Percentiles rank a stretch among this genome's conserved stretches.
These are phyloP conservation scores for Trametes villosa DNA, from an alignment of 768 basidiomycete genomes.

Conservation along the genomic window DNA sequence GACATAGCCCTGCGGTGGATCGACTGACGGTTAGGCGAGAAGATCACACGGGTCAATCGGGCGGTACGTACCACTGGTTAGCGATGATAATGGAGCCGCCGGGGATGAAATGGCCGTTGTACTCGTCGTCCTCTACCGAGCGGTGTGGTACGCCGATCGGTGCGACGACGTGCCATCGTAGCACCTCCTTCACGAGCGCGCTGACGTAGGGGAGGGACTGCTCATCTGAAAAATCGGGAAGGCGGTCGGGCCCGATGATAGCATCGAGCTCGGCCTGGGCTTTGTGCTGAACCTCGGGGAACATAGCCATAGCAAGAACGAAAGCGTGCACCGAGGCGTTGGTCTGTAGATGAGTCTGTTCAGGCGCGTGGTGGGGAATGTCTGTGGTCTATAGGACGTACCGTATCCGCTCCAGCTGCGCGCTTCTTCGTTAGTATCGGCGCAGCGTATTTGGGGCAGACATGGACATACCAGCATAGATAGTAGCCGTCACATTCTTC, in stretches of 20 bases:
- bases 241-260: conserved; percentile 15
- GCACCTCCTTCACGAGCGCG: conserved; percentile 26
- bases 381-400: not conserved
- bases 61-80: conserved; percentile 24
- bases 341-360: conserved; percentile 15
- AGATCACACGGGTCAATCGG: not conserved
- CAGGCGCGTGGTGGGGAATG: not conserved
- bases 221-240: conserved; percentile 19
- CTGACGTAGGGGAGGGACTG: conserved; percentile 25
- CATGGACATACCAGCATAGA: conserved; percentile 12
- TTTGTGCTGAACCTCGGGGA: conserved; percentile 30
- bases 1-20: conserved; percentile 12
- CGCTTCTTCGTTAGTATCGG: not conserved
- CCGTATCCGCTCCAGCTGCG: conserved; percentile 10
- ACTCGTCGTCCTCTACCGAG: conserved; percentile 31
- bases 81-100: conserved; percentile 30
- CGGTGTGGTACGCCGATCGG: conserved; percentile 25
- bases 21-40: too few species aligned
- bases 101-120: conserved; percentile 34
- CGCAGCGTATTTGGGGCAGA: too few species aligned
- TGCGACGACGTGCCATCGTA: conserved; percentile 26
- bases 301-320: conserved; percentile 33
- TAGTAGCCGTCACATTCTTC: conserved; percentile 12
- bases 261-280: conserved; percentile 35
- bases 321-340: conserved; percentile 24